These are phyloP conservation scores for Erythrophleum ivorense DNA, from an alignment of 331 rosid genomes.

Conservation along the genomic window DNA sequence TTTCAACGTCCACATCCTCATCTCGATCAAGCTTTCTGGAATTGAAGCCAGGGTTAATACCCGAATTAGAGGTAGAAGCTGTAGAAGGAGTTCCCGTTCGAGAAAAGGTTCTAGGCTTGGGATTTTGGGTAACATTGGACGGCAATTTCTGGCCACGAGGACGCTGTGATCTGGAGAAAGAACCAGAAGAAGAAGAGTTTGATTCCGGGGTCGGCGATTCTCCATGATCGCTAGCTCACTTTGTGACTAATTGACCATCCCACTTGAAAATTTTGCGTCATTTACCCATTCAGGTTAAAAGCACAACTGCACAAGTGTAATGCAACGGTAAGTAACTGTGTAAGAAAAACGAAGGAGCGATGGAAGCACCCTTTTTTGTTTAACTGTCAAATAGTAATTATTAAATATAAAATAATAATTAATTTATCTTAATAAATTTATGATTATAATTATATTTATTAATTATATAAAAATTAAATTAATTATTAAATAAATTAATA, in stretches of 20 bases:
- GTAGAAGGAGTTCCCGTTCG: constrained; percentile 32
- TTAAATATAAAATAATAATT: no score
- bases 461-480: no score
- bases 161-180: constrained; percentile 38
- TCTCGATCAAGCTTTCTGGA: constrained; percentile 26
- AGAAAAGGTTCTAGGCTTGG: constrained; percentile 31
- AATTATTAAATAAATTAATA: no score
- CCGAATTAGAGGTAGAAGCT: constrained; percentile 34
- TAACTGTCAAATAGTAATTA: no score
- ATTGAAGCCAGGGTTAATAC: background rate
- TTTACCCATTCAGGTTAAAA: no score
- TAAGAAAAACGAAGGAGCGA: no score
- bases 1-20: constrained; percentile 37
- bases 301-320: no score
- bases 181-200: background rate
- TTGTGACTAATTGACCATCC: background rate
- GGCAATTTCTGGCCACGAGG: constrained; percentile 31
- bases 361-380: no score
- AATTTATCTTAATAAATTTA: no score
- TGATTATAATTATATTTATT: no score
- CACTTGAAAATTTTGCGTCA: background rate
- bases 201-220: background rate
- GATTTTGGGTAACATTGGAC: constrained; percentile 23
- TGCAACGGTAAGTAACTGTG: no score
- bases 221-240: background rate